Base-by-base conservation (phyloP, 164 flowering plant species). In the Taxillus chinensis region DNA sequence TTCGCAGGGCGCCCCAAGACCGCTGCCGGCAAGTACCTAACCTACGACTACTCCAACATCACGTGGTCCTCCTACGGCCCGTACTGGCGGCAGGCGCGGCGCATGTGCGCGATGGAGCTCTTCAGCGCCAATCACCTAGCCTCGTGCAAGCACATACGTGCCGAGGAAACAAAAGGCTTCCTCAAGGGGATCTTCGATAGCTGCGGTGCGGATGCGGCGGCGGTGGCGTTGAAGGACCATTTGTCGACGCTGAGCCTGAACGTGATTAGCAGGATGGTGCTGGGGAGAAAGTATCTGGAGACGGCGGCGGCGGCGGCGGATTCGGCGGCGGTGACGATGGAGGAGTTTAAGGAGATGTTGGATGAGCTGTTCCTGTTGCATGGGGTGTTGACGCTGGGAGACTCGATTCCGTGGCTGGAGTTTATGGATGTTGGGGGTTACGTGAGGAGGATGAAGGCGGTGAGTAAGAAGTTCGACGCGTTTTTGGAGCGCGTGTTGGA, bases 381-480 rank as follows among this genome's bases (percentile, higher is more conserved):
- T 62, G 89, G 89, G 58, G 78, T 75, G n/a, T 38, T 76, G 62
- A 74, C 77, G 15, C 67, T 84, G 3, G 89, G 89, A 0, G 89
- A 84, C 45, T 84, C 70, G 0, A 78, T 84, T 10, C 89, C 89
- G 1, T 84, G 83, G 83, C 12, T 82, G 1, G 70, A 62, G n/a
- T 82, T 78, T 55, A 49, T 84, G 74, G 89, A 84, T 53, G 62
- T 80, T 65, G 79, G 79, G 39, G 86, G 86, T 17, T 67, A 79
- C 50, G 70, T 78, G 9, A 81, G 72, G 79, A 71, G 83, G 62
- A 83, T 83, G 88, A 83, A 81, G 74, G 75, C 52, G 5, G n/a
- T 81, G 72, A 63, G 70, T 58, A 81, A 78, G 78, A 79, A 71
- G 41, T 70, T 83, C 41, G 82, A 83, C 51, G 39, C 69, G 75